Evolutionary conservation across 495 filamentous ascomycete genomes (phyloP), one percentile per base, ranked within the genome.

Genomic region (Hypoxylon perforatum): DNA sequence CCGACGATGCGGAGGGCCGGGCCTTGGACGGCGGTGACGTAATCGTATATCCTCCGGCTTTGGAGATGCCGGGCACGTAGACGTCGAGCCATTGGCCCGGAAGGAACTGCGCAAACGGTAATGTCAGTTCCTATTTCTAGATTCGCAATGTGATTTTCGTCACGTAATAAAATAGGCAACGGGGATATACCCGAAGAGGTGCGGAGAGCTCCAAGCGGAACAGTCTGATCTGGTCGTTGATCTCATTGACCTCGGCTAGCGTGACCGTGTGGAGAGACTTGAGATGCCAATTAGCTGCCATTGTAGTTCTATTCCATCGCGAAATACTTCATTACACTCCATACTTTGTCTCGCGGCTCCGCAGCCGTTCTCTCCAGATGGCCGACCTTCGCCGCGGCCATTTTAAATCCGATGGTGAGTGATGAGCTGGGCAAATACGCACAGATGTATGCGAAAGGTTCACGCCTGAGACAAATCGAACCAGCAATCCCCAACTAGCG

Each of bases 71-170:
- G 0, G 92, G 91, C 47, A 91, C 82, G 69, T 91, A 86, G 5
- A 94, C 87, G 72, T 97, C 94, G 53, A 97, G 83, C 93, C 93
- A 97, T 83, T 97, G 94, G 33, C 94, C 94, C 1, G 94, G 90
- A 23, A 89, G 79, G 76, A 94, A 95, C 85, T 88, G 61, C 53
- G 69, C 56, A 57, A 61, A 44, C 65, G 75, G 3, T 28, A 50
- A 61, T 54, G 12, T 36, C 36, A 51, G 50, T 56, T 25, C 7
- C 10, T n/a, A n/a, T 47, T 12, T 7, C 19, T 36, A 14, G 36
- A 8, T 39, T 39, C 36, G 36, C 4, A 3, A 6, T 14, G 11
- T 39, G 30, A 35, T 35, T 5, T 35, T 35, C 30, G 11, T 38
- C 35, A 11, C 10, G 35, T 3, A 38, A 38, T 12, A 41, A 17